A percentile compares a stretch with the other conserved stretches of the same genome.
phyloP scores from a whole-genome alignment of 768 basidiomycete species.

The Pleurotus tuoliensis region DNA sequence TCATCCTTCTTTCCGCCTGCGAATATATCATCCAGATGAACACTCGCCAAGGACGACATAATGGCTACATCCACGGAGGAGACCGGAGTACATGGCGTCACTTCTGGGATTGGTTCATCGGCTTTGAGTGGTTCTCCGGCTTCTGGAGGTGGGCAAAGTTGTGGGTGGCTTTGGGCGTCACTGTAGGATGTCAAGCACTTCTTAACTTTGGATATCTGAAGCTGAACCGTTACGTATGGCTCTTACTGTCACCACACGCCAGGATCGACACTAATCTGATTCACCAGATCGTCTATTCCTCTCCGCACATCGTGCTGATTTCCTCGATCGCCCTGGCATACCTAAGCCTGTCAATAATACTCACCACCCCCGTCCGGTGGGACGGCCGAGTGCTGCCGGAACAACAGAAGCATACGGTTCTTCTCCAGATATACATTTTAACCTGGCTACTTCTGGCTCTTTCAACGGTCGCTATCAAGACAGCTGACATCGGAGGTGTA shows the following conservation, averaged over 20 bases:
- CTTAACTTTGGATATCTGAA: slow-evolving; percentile 46
- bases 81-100: slow-evolving; percentile 13
- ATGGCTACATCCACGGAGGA: slow-evolving; percentile 15
- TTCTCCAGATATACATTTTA: slow-evolving; percentile 50
- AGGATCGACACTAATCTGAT: slow-evolving; percentile 1
- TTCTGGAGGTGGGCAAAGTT: slow-evolving; percentile 56
- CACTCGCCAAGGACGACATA: slow-evolving; percentile 8
- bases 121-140: slow-evolving; percentile 20
- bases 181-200: slow-evolving; percentile 40
- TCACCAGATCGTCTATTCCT: slow-evolving; percentile 56
- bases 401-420: slow-evolving; percentile 43
- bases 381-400: slow-evolving; percentile 25
- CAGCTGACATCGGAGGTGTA: slow-evolving; percentile 42
- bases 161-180: slow-evolving; percentile 53
- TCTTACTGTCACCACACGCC: background rate
- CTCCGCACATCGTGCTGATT: slow-evolving; percentile 43
- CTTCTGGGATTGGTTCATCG: slow-evolving; percentile 21
- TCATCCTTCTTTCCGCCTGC: slow-evolving; percentile 36
- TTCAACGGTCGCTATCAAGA: slow-evolving; percentile 41
- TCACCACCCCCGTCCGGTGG: slow-evolving; percentile 29
- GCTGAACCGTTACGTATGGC: slow-evolving; percentile 63
- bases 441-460: slow-evolving; percentile 54
- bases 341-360: slow-evolving; percentile 33
- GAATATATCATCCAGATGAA: slow-evolving; percentile 4
- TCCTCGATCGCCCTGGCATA: slow-evolving; percentile 43